Conservation (phyloP, 805 yeast genomes). For the Zygosaccharomyces gambellarensis region DNA sequence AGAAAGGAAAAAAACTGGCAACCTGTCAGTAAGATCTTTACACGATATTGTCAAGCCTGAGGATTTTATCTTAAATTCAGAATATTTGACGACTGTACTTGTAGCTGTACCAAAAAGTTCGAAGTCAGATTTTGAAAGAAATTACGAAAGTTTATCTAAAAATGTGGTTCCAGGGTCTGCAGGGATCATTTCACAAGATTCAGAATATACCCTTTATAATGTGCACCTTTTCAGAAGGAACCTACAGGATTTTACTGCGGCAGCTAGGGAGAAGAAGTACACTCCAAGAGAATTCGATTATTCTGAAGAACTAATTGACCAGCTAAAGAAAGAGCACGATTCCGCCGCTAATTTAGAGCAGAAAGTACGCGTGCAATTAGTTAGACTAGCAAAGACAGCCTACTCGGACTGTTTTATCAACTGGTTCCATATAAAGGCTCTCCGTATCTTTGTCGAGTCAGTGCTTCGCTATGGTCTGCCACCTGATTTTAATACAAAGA, state of each 20-base stretch:
- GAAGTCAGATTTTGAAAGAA: constrained; percentile 53
- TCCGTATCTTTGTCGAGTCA: constrained; percentile 86
- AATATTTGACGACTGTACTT: constrained; percentile 78
- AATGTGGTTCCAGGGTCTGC: constrained; percentile 95
- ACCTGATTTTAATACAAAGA: constrained; percentile 67
- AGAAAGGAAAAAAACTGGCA: constrained; percentile 91
- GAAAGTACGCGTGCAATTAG: constrained; percentile 66
- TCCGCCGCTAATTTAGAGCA: constrained; percentile 70
- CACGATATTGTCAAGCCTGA: constrained; percentile 82
- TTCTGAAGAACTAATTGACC: constrained; percentile 68
- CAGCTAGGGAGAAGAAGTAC: constrained; percentile 81
- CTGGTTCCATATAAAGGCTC: constrained; percentile 86
- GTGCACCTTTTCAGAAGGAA: constrained; percentile 84
- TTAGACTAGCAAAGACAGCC: constrained; percentile 83
- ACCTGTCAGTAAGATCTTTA: constrained; percentile 81
- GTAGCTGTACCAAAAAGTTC: constrained; percentile 78
- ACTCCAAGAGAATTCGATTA: constrained; percentile 89
- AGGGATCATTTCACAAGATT: constrained; percentile 59
- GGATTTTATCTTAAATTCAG: constrained; percentile 81
- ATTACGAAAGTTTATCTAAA: constrained; percentile 70
- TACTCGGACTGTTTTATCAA: constrained; percentile 77
- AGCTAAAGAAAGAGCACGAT: constrained; percentile 73
- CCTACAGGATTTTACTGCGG: constrained; percentile 59
- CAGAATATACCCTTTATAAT: constrained; percentile 66
- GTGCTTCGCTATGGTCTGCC: constrained; percentile 96